phyloP scores from a whole-genome alignment of 805 yeast species.

The Groenewaldozyma salmanticensis region DNA sequence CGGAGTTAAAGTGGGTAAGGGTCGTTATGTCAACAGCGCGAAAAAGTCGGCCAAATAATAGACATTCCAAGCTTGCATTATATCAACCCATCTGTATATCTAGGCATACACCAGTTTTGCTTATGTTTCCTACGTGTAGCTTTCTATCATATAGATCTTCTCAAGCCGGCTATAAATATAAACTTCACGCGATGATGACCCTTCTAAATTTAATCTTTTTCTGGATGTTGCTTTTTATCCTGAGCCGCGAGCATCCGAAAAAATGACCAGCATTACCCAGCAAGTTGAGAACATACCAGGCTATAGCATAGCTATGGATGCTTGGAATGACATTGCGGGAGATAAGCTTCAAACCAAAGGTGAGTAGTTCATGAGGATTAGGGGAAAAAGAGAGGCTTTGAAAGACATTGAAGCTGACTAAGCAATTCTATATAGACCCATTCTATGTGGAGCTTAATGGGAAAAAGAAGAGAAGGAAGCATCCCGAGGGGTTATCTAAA shows the following conservation, averaged over 20 bases:
- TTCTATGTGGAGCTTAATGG: constrained; percentile 34
- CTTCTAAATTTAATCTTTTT: too few species aligned
- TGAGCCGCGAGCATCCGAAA: too few species aligned
- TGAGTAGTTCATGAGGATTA: too few species aligned
- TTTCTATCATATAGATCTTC: too few species aligned
- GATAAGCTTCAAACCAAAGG: constrained; percentile 49
- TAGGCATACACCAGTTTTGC: too few species aligned
- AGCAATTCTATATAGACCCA: constrained; percentile 22
- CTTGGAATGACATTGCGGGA: constrained; percentile 57
- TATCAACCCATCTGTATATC: background rate
- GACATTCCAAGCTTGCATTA: background rate
- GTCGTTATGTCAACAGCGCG: constrained; percentile 69
- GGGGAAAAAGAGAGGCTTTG: background rate
- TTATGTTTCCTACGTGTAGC: too few species aligned
- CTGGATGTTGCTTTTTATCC: too few species aligned
- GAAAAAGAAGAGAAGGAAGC: constrained; percentile 43
- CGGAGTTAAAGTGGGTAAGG: constrained; percentile 75
- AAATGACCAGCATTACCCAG: constrained; percentile 1
- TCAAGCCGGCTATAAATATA: too few species aligned
- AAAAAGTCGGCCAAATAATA: too few species aligned
- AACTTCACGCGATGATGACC: too few species aligned
- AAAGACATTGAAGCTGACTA: background rate
- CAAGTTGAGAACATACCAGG: constrained; percentile 46
- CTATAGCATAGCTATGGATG: constrained; percentile 43
- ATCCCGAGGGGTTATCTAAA: constrained; percentile 49